Evolutionary conservation across 257 asterid genomes (phyloP), one percentile per base, ranked within the genome.

Genomic region (Ilex aquifolium): DNA sequence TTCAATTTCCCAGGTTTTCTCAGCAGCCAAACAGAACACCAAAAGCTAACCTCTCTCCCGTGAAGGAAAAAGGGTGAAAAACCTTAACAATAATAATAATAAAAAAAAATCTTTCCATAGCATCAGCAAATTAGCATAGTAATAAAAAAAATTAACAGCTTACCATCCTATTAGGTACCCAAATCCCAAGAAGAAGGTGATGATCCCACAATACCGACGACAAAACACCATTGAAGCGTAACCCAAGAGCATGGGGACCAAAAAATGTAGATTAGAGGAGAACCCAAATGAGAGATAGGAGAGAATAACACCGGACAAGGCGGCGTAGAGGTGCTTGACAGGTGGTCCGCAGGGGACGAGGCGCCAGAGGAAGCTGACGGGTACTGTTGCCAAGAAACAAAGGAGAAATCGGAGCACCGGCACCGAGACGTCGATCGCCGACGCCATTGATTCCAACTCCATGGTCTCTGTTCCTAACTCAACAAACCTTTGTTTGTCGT

Each of bases 151-250:
- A 62, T 54, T 59, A 52, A 59, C 55, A 59, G 32, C 69, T 30
- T 74, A 90, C 99, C 99, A 93, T 69, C 99, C 97, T 77, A 93
- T 90, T 72, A 93, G 96, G 79, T 90, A 93, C 6, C 97, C 94
- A 69, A 93, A 90, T 40, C 90, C 95, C 42, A 79, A 65, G 61
- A 85, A 67, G 68, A 85, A 93, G 53, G 96, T 77, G 61, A 93
- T 67, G 70, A 79, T 67, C 75, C 99, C 99, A 21, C 95, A 90
- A 66, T 82, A 58, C 70, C 80, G 83, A 1, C 95, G 81, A 31
- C 64, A 72, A 1, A 90, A 31, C 48, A 83, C 63, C 99, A 93
- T 90, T 31, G 99, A 91, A 17, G 65, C 92, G 72, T 93, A 93
- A 6, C 97, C 99, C 44, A 82, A 62, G 6, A 84, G 74, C 96